Evolutionary conservation across 2,329 filamentous ascomycete genomes (phyloP), one percentile per base, ranked within the genome.

Genomic region (Trichoderma atrobrunneum): DNA sequence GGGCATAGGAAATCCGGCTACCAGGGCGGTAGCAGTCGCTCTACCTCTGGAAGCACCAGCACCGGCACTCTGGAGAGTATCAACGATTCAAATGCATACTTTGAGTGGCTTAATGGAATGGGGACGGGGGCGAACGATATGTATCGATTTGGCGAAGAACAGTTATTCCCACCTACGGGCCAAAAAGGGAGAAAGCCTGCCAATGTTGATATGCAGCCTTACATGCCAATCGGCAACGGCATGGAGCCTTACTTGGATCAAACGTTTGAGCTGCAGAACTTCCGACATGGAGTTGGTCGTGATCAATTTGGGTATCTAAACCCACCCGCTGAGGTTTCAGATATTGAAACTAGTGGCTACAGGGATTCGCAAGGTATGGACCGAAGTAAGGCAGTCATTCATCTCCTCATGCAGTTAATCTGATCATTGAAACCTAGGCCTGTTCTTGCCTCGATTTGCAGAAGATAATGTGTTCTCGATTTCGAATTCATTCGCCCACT

Each of bases 161-260:
- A 39, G 39, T 74, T 73, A 70, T 65, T 62, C 12, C 61, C 24
- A 11, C 65, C 56, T 10, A 56, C 26, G 66, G 64, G 69, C 70
- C 76, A 74, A 34, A 63, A 51, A 14, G 65, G 73, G 69, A 76
- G 70, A 71, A 77, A 80, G 36, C 80, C 79, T 1, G 81, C 81
- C 2, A 84, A 86, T 74, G 76, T 76, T 7, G 84, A 79, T 76
- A 84, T 86, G 82, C 80, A 81, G 1, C 83, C 86, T 73, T 86
- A 83, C 65, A 62, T 77, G 4, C 74, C 78, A 2, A 72, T 72
- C 2, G 21, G 54, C 2, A 71, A 71, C 12, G 68, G 70, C 30
- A 74, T 74, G 26, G 51, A 70, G 51, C 32, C 68, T 30, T 67
- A 48, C 21, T 24, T 54, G 14, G 77, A 75, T 16, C 68, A 65